These are phyloP conservation scores for Ceratocystis eucalypticola DNA, from an alignment of 2,329 filamentous ascomycete genomes.

Conservation along the genomic window DNA sequence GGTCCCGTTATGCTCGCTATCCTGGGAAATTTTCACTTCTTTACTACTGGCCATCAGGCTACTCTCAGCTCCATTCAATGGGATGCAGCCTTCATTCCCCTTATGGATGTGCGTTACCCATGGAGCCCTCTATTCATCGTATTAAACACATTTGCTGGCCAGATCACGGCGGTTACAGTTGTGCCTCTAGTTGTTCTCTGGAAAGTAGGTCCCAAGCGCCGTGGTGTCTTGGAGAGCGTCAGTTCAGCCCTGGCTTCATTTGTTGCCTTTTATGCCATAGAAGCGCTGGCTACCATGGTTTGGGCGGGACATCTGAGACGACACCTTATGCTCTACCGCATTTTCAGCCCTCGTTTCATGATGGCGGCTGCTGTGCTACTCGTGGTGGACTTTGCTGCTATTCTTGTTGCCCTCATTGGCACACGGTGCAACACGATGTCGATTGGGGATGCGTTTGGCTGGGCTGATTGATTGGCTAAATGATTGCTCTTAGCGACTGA, in stretches of 20 bases:
- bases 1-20: constrained; percentile 73
- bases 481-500: not conserved
- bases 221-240: constrained; percentile 54
- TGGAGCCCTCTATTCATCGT: constrained; percentile 72
- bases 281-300: constrained; percentile 73
- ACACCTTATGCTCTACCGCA: constrained; percentile 91
- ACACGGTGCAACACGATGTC: constrained; percentile 64
- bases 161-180: constrained; percentile 66
- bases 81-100: constrained; percentile 86
- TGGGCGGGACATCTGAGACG: constrained; percentile 80
- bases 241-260: constrained; percentile 61
- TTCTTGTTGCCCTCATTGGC: constrained; percentile 58
- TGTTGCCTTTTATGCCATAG: constrained; percentile 65
- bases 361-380: constrained; percentile 57
- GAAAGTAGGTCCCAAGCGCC: constrained; percentile 70
- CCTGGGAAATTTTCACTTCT: constrained; percentile 89
- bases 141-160: constrained; percentile 79
- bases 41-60: constrained; percentile 95
- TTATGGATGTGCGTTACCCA: constrained; percentile 71
- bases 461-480: constrained; percentile 36
- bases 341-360: constrained; percentile 88
- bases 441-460: constrained; percentile 81
- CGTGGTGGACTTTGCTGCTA: constrained; percentile 61
- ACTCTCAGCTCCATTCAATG: constrained; percentile 80
- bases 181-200: constrained; percentile 75